Evolutionary conservation across 2,329 filamentous ascomycete genomes (phyloP), one percentile per base, ranked within the genome.

Genomic region (Byssothecium circinans): DNA sequence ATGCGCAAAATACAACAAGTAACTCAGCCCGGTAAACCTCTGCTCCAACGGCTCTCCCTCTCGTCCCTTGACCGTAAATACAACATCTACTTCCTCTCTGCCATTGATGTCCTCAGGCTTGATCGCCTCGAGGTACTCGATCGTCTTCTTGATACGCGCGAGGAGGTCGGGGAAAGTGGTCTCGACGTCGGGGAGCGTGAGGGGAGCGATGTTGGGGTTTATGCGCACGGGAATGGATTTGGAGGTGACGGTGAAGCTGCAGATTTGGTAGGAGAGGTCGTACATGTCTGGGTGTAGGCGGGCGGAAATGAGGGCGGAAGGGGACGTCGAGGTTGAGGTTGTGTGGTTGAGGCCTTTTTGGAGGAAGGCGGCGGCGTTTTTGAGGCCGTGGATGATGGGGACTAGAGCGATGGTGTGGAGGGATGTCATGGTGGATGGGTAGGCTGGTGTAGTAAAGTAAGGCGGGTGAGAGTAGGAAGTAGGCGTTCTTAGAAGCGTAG

Each of bases 141-240:
- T 64, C 1, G 78, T 78, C 44, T 69, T 72, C 7, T 73, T 58
- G 38, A 84, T 72, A 5, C 79, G 73, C 11, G 58, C 71, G 4
- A 78, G 68, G 14, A 83, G 60, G 19, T 81, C 73, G 0, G 68
- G 67, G 41, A 82, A 78, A 0, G 78, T 80, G 27, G 66, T 74
- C 56, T 80, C 74, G 20, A 70, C 68, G 49, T 79, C 74, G 2
- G 69, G 66, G 10, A 74, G 57, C 1, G 54, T 37, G 8, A 70
- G 53, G 14, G 57, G 45, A 12, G 71, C 67, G 30, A 64, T 53
- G 27, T 67, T 67, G 2, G 61, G 52, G 34, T 64, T 72, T 37
- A 78, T 54, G 36, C 75, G 73, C 1, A 62, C 52, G 18, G 72
- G 67, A 29, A 74, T 54, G 45, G 65, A 64, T 47, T 76, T 77